A percentile compares a stretch with the other conserved stretches of the same genome.
Conservation (phyloP, 2,329 filamentous ascomycete genomes). For the Fonsecaea multimorphosa region DNA sequence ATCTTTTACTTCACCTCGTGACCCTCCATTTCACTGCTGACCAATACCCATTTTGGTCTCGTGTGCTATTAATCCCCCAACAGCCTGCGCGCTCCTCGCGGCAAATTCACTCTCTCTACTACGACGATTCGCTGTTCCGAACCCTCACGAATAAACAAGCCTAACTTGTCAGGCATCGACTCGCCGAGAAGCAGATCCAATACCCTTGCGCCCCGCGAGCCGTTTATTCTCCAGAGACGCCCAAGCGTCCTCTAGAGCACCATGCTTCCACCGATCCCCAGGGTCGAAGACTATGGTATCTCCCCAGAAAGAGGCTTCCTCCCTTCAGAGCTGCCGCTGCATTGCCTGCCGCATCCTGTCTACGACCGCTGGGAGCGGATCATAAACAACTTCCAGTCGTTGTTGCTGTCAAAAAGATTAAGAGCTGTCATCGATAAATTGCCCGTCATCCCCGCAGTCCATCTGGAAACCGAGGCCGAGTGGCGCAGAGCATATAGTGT, state of each 20-base stretch:
- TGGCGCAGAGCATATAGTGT: conserved; percentile 88
- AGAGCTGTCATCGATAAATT: conserved; percentile 79
- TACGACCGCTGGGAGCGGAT: conserved; percentile 95
- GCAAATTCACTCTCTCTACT: conserved; percentile 1
- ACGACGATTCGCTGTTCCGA: not conserved
- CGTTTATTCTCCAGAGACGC: not conserved
- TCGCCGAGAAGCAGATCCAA: not conserved
- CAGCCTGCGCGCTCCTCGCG: conserved; percentile 9
- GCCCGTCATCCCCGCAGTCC: conserved; percentile 80
- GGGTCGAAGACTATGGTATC: conserved; percentile 74
- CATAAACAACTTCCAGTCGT: conserved; percentile 80
- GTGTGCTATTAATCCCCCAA: conserved; percentile 17
- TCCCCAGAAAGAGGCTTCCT: conserved; percentile 78
- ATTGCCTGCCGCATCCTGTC: conserved; percentile 82
- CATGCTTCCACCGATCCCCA: conserved; percentile 57
- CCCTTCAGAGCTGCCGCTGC: conserved; percentile 78
- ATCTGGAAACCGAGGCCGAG: conserved; percentile 82
- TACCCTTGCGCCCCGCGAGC: not conserved
- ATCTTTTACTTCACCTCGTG: conserved; percentile 20
- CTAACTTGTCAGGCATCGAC: not conserved
- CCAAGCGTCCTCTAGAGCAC: conserved; percentile 10
- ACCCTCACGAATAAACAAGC: not conserved
- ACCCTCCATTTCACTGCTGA: conserved; percentile 21
- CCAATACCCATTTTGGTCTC: conserved; percentile 16
- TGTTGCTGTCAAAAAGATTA: conserved; percentile 84